Base-by-base conservation (phyloP, 257 asterid species). In the Lycium ferocissimum region DNA sequence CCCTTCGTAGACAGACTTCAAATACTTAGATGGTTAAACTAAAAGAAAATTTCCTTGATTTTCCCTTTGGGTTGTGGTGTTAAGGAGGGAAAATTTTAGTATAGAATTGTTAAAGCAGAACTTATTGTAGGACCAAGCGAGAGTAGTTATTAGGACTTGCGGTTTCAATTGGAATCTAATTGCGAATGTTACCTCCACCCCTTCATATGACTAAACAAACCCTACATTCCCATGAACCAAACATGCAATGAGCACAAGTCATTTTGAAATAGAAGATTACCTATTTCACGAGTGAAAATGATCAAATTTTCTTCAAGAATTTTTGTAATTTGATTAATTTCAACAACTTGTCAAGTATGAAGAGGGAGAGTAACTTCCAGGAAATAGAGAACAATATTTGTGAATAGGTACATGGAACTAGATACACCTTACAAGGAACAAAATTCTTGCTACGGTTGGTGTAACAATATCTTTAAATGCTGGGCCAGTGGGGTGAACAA, bases 391-490 rank as follows among this genome's bases (percentile, higher is more conserved):
- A 9, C 62, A 45, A 71, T 18, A 58, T 58, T 13, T 22, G 18
- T 40, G 8, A 71, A 71, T 37, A 18, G 43, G 43, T 5, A 12
- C 22, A 3, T n/a, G 69, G 2, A 20, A 58, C 8, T 9, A 45
- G 75, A 73, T 84, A 14, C 51, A 73, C 78, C 76, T 76, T 73
- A 58, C 83, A 59, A 59, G 22, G 49, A 59, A 45, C 53, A 37
- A 37, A 37, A 12, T 13, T 72, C 20, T 47, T 57, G 75, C 63
- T 84, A 22, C 17, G 62, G 83, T 84, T 20, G 75, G 82, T 72
- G 66, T 61, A 73, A 84, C 83, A 84, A 33, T 63, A 56, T 73
- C 86, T 59, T 58, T 57, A 84, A 73, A 72, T 75, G 83, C 63
- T 73, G 4, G 51, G 15, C 86, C 58, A 84, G 83, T 84, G 40